Base-by-base conservation (phyloP, 1,139 yeast genomes). In the Zygotorulaspora mrakii region DNA sequence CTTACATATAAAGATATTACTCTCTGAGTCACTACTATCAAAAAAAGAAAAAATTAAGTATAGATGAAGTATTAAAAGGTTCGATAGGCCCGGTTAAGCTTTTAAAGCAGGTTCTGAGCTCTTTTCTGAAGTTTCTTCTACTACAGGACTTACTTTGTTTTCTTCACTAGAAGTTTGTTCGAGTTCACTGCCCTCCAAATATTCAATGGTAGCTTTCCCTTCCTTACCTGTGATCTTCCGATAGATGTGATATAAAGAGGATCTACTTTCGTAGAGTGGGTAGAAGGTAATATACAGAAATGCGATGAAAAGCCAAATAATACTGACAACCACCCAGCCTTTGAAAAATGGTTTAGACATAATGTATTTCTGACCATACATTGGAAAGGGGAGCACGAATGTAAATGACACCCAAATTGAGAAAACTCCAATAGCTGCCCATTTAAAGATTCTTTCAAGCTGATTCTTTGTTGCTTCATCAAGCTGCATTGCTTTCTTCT, bases 401-500 rank as follows among this genome's bases (percentile, higher is more conserved):
- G 45, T 41, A 31, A 43, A 37, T n/a, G 37, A 28, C 8, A 38
- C 13, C 40, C 42, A 38, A 17, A 41, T 18, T 10, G 38, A 22
- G 12, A 35, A 23, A 3, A 38, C 38, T 10, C 45, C 45, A 37
- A 41, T 18, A 26, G 31, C 35, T 21, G 42, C 32, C 40, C 45
- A 37, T 33, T 39, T 43, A 30, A 41, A 43, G 18, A 37, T 32
- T 23, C 30, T 22, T 29, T 32, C 36, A 12, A 37, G 36, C 17
- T 37, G 26, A 20, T 27, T 36, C 26, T 37, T 40, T 34, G 39
- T 37, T 31, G 10, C 38, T 22, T 21, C 13, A 34, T 37, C 43
- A 35, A 40, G 16, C 17, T 20, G 45, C 39, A 41, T 41, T 16
- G 28, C 25, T n/a, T 26, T 67, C 22, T 68, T 68, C 45, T 64